Evolutionary conservation across 208 protist species (phyloP).

Genomic region (Leptomonas pyrrhocoris): DNA sequence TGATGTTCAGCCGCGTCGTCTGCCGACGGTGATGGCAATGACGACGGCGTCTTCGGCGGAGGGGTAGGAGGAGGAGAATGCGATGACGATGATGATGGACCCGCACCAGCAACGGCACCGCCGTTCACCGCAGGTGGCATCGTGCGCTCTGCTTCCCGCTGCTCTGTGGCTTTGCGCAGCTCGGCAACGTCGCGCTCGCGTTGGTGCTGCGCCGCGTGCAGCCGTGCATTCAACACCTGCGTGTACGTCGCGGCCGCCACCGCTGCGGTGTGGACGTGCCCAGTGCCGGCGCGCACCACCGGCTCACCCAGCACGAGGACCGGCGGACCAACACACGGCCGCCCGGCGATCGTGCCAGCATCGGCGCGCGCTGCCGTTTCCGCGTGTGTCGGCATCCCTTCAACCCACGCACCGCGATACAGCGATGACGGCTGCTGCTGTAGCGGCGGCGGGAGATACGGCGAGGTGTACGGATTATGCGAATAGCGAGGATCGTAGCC

Average conservation of each 20-base stretch:
- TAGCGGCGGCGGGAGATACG: too few species aligned
- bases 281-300: neutral
- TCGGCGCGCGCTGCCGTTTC: neutral
- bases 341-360: constrained; percentile 14
- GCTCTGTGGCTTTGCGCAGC: constrained; percentile 12
- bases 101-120: neutral
- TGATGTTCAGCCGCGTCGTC: too few species aligned
- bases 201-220: constrained; percentile 5
- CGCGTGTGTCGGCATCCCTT: neutral
- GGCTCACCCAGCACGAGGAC: constrained; percentile 14
- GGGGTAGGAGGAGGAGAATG: neutral
- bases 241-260: neutral
- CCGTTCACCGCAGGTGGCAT: neutral
- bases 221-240: constrained; percentile 7
- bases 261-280: neutral
- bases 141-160: neutral
- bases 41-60: neutral
- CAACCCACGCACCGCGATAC: neutral
- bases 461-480: too few species aligned
- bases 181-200: constrained; percentile 9
- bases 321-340: constrained; percentile 9
- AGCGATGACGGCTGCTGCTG: neutral
- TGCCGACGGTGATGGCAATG: neutral
- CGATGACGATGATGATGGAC: too few species aligned
- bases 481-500: too few species aligned